These are phyloP conservation scores for Citrus reticulata DNA, from an alignment of 345 rosid species.

Conservation along the genomic window DNA sequence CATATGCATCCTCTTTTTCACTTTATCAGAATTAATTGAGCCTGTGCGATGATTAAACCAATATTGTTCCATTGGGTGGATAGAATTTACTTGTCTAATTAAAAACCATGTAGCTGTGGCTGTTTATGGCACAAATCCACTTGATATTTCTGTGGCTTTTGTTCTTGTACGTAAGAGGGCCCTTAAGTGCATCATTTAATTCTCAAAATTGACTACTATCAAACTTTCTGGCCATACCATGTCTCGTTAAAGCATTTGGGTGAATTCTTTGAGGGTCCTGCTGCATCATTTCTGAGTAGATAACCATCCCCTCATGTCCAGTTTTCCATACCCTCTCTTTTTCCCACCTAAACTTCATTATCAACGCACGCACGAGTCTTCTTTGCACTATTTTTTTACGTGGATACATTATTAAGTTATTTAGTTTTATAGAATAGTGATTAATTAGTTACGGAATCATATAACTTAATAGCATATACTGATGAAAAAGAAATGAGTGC, in stretches of 20 bases:
- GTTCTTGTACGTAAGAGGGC: constrained; percentile 9
- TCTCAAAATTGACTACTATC: constrained; percentile 14
- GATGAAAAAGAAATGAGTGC: no score
- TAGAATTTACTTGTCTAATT: no score
- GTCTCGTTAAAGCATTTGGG: constrained; percentile 1
- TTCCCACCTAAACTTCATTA: constrained; percentile 7
- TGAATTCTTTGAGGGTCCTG: not conserved
- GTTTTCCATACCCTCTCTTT: not conserved
- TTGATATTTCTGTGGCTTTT: not conserved
- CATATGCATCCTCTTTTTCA: no score
- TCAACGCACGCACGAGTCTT: not conserved
- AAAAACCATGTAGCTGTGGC: not conserved
- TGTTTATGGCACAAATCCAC: not conserved
- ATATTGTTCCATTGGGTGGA: no score
- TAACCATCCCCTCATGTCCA: not conserved
- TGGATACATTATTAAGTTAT: no score
- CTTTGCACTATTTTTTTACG: no score
- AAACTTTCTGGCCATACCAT: not conserved
- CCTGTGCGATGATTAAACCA: not conserved
- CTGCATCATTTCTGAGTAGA: constrained; percentile 10
- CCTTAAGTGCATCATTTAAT: constrained; percentile 14
- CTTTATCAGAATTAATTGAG: not conserved
- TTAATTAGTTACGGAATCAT: no score
- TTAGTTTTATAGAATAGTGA: no score
- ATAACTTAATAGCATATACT: no score